These are phyloP conservation scores for Ascochyta fabae DNA, from an alignment of 2,329 filamentous ascomycete genomes.

Conservation along the genomic window DNA sequence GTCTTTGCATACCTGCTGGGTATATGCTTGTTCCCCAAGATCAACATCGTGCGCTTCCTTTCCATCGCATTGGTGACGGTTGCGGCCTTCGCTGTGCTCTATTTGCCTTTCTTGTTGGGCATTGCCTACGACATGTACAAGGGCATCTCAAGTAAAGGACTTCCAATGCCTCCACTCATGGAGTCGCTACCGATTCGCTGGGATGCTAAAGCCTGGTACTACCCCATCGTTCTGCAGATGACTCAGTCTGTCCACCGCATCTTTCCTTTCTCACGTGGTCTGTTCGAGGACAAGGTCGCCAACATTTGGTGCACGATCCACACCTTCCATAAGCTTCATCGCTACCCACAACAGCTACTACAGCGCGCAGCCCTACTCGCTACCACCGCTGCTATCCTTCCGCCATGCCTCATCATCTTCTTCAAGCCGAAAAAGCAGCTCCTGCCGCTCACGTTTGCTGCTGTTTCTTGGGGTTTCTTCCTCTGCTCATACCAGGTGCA, in stretches of 20 bases:
- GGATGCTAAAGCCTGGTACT: slow-evolving; percentile 72
- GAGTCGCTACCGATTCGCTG: slow-evolving; percentile 64
- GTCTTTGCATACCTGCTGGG: slow-evolving; percentile 93
- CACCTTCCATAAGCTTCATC: slow-evolving; percentile 83
- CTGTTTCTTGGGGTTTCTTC: slow-evolving; percentile 95
- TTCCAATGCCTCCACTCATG: slow-evolving; percentile 67
- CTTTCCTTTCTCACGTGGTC: slow-evolving; percentile 91
- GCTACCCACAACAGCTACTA: slow-evolving; percentile 73
- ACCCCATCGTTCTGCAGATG: slow-evolving; percentile 77
- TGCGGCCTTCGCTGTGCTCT: slow-evolving; percentile 74
- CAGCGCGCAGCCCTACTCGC: slow-evolving; percentile 76
- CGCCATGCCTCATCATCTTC: slow-evolving; percentile 81
- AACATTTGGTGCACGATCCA: slow-evolving; percentile 98
- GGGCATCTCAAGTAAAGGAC: slow-evolving; percentile 64
- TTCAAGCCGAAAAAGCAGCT: slow-evolving; percentile 77
- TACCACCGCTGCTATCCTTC: slow-evolving; percentile 77
- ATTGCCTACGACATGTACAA: slow-evolving; percentile 71
- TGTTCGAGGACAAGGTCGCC: slow-evolving; percentile 98
- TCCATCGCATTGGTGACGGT: slow-evolving; percentile 77
- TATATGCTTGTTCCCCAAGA: slow-evolving; percentile 76
- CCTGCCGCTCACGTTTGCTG: slow-evolving; percentile 79
- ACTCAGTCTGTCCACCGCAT: slow-evolving; percentile 88
- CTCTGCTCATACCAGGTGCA: slow-evolving; percentile 98
- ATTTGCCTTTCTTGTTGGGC: slow-evolving; percentile 77
- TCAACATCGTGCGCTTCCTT: slow-evolving; percentile 72